Base-by-base conservation (phyloP, 1,139 yeast genomes). In the Diutina pseudorugosa region DNA sequence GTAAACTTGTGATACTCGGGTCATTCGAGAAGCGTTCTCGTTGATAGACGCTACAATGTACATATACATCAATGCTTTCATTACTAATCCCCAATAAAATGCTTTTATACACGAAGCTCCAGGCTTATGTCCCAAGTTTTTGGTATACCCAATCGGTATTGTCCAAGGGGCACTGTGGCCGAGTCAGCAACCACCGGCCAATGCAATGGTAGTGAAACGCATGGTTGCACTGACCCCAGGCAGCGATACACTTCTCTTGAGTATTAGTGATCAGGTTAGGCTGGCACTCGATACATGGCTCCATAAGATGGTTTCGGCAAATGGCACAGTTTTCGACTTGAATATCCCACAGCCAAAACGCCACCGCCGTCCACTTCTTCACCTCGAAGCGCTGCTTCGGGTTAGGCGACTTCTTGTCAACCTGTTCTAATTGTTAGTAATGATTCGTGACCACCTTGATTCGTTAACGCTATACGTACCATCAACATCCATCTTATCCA, bases 291-390 rank as follows among this genome's bases (percentile, higher is more conserved):
- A 94, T 93, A 68, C 99, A 94, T 23, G 95, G 95, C 61, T 94
- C 99, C 99, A 94, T 94, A 61, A 93, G 79, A 69, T 93, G 98
- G 68, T 93, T 94, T 63, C 98, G 80, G 76, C 99, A 94, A 66
- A 94, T 94, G 49, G 99, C 98, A 73, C 99, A 94, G 54, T 89
- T 90, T 60, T 94, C 98, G 55, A 93, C 95, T 52, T 84, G 94
- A 56, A 90, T 87, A 68, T 89, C 82, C 98, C 98, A 94, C 1
- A 97, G 90, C 99, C 99, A 94, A 64, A 93, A 90, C 18, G 98
- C 98, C 52, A 94, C 98, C 0, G 98, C 98, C 16, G 96, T 90
- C 98, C 98, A 93, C 73, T 75, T 75, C 61, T 73, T 75, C 25
- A 75, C 77, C 57, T 75, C 79, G 55, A 75, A 75, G 54, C 71